Percentiles rank a stretch among this genome's conserved stretches.
phyloP scores from a whole-genome alignment of 495 filamentous ascomycete species.

The Neurospora intermedia region DNA sequence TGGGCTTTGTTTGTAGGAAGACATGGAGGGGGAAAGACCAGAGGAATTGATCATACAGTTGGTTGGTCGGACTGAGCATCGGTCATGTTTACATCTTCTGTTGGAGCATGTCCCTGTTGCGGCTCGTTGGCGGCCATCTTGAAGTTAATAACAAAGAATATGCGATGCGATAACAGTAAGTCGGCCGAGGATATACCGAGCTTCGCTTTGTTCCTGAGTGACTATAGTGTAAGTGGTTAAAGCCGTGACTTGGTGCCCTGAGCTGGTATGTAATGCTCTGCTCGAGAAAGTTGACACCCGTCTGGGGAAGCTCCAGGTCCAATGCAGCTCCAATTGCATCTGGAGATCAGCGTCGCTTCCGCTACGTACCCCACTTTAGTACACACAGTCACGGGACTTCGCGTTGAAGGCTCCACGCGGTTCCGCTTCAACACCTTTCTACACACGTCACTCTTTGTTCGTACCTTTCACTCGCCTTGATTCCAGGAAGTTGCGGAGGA shows the following conservation, averaged over 20 bases:
- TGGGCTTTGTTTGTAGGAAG: neutral
- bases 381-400: constrained; percentile 21
- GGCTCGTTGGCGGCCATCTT: neutral
- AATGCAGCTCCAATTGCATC: neutral
- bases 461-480: neutral
- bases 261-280: neutral
- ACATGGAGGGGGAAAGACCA: neutral
- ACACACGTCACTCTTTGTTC: neutral
- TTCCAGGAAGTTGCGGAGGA: neutral
- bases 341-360: neutral
- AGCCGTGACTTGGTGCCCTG: neutral
- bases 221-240: neutral
- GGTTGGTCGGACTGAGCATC: constrained; percentile 15
- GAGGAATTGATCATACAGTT: constrained; percentile 5
- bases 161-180: neutral
- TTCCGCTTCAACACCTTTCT: neutral
- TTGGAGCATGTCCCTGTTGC: neutral
- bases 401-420: constrained; percentile 4
- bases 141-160: neutral
- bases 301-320: neutral
- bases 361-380: neutral
- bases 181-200: neutral
- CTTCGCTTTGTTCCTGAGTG: neutral
- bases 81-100: constrained; percentile 20
- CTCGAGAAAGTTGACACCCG: neutral